Evolutionary conservation across 1,284 basidiomycete species (phyloP), one percentile per base, ranked within the genome.

Genomic region (Peniophora sp.): DNA sequence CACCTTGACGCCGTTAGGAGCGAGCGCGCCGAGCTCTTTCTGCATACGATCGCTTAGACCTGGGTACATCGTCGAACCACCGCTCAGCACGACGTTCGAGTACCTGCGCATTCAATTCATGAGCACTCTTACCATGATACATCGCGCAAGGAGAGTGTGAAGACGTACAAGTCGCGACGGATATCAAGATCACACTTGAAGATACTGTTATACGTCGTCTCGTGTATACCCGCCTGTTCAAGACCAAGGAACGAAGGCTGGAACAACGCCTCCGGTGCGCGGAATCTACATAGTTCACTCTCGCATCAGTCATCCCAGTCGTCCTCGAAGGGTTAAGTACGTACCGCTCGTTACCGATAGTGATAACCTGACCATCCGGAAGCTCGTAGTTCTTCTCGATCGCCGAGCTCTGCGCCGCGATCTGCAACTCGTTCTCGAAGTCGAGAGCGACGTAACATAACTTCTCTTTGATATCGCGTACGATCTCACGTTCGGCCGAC

Each of bases 391-490:
- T 89, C 84, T 96, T 97, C 78, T 96, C 93, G 53, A 96, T 73
- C 47, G 91, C 85, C 52, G 91, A 94, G 24, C 90, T 93, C 69
- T 93, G 89, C 57, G 90, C 87, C 44, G 93, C 92, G 43, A 89
- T 94, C 75, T 92, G 89, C 62, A 97, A 79, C 75, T 97, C 94
- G 74, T 97, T 89, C 72, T 96, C 92, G 65, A 96, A 97, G 77
- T 97, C 94, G 61, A 96, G 83, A 35, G 94, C 94, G 63, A 97
- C 92, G 72, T 97, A 97, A 77, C 93, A 96, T 48, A 97, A 84
- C 78, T 95, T 96, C 81, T 97, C 94, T 81, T 97, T 97, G 80
- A 97, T 95, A 71, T 97, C 94, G 63, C 94, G 84, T 64, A 97
- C 94, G 57, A 97, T 93, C 83, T 96, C 93, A 66, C 89, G 85